Evolutionary conservation across 2,329 filamentous ascomycete species (phyloP).

Genomic region (Orbilia brochopaga): DNA sequence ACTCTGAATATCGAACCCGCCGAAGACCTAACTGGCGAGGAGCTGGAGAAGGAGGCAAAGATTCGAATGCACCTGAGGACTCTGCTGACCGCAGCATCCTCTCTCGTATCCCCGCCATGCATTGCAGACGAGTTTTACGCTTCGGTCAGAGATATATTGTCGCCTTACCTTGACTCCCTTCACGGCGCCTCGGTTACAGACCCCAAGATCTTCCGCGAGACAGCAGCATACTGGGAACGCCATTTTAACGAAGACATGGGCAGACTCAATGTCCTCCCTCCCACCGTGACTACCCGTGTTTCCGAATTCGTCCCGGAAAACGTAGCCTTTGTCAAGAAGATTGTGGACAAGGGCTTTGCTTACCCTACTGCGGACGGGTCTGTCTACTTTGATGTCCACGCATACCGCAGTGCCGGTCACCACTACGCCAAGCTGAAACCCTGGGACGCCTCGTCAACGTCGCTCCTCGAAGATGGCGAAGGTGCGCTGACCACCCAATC

Average conservation of each 20-base stretch:
- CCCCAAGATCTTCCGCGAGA: constrained; percentile 80
- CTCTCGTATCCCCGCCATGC: constrained; percentile 57
- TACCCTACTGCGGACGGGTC: constrained; percentile 78
- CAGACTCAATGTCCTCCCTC: constrained; percentile 80
- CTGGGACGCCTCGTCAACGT: constrained; percentile 82
- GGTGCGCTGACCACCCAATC: constrained; percentile 67
- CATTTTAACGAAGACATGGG: constrained; percentile 88
- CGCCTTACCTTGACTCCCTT: constrained; percentile 75
- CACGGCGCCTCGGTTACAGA: constrained; percentile 59
- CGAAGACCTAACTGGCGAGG: constrained; percentile 41
- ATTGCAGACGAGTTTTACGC: constrained; percentile 62
- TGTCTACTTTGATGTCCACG: constrained; percentile 89
- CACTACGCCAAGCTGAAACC: constrained; percentile 84
- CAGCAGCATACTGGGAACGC: constrained; percentile 85
- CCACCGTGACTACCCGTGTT: constrained; percentile 84
- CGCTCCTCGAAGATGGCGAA: constrained; percentile 85
- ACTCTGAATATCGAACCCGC: constrained; percentile 57
- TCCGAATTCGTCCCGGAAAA: constrained; percentile 91
- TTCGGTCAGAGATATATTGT: constrained; percentile 71
- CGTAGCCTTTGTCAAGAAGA: constrained; percentile 79
- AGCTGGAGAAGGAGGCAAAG: constrained; percentile 78
- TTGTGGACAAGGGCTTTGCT: constrained; percentile 83
- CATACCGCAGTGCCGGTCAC: constrained; percentile 84
- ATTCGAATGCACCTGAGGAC: constrained; percentile 85
- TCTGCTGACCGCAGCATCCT: constrained; percentile 63